A percentile compares a stretch with the other conserved stretches of the same genome.
phyloP scores from a whole-genome alignment of 306 rosid genomes.

The cucumber (Cucumis sativus) region Cucumber_9930_V3 NC_026656.2:20601501-20602000 shows the following conservation, averaged over 20 bases:
- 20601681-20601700: constrained; percentile 56
- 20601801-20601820: constrained; percentile 65
- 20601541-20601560: constrained; percentile 88
- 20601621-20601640: constrained; percentile 81
- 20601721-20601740: constrained; percentile 54
- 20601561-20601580: constrained; percentile 92
- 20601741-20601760: constrained; percentile 69
- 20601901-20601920: constrained; percentile 3
- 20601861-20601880: constrained; percentile 46
- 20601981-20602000: not conserved
- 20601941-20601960: not conserved
- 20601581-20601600: constrained; percentile 95
- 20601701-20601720: constrained; percentile 50
- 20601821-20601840: constrained; percentile 63
- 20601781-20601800: constrained; percentile 59
- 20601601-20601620: constrained; percentile 80
- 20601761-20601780: constrained; percentile 49
- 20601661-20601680: constrained; percentile 72
- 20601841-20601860: constrained; percentile 51
- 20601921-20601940: not conserved
- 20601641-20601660: constrained; percentile 69
- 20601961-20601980: not conserved
- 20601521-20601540: constrained; percentile 70
- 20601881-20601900: not conserved
- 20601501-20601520: constrained; percentile 66